phyloP scores from a whole-genome alignment of 192 early-diverging fungal species.

The Linnemannia zychae region DNA sequence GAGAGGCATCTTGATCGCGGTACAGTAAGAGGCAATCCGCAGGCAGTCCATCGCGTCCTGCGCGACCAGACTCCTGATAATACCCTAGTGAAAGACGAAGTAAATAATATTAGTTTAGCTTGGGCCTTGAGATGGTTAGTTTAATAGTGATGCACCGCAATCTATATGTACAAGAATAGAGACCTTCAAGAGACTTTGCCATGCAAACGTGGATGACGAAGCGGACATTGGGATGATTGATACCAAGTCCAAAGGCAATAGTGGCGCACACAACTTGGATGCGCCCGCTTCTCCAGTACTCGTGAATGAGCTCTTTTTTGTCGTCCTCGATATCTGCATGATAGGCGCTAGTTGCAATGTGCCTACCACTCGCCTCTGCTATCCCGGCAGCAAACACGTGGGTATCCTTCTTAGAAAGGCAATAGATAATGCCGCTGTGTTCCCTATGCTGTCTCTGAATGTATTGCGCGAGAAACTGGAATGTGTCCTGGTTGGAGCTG shows the following conservation, averaged over 20 bases:
- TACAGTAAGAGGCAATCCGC: conserved; percentile 81
- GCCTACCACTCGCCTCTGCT: conserved; percentile 57
- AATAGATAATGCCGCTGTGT: conserved; percentile 78
- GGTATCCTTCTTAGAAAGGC: conserved; percentile 74
- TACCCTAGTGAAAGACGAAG: conserved; percentile 53
- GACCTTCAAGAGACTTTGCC: conserved; percentile 72
- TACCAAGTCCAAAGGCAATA: conserved; percentile 83
- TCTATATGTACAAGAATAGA: background rate
- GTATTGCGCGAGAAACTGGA: conserved; percentile 68
- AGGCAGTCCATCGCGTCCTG: conserved; percentile 76
- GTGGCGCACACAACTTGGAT: conserved; percentile 84
- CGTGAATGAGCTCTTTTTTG: conserved; percentile 66
- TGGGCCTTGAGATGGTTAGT: no score
- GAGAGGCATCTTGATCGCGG: conserved; percentile 72
- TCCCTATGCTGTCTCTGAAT: conserved; percentile 63
- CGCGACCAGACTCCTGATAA: conserved; percentile 83
- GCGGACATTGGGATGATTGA: conserved; percentile 80
- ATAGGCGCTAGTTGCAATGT: conserved; percentile 69
- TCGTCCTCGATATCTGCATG: conserved; percentile 73
- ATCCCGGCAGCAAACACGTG: conserved; percentile 67
- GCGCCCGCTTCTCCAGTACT: conserved; percentile 70
- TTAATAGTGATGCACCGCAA: background rate
- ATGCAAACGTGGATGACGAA: conserved; percentile 80
- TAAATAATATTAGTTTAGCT: background rate
- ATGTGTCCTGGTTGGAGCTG: conserved; percentile 50